A percentile compares a stretch with the other conserved stretches of the same genome.
phyloP scores from a whole-genome alignment of 164 flowering plant species.

The Pachysandra terminalis region DNA sequence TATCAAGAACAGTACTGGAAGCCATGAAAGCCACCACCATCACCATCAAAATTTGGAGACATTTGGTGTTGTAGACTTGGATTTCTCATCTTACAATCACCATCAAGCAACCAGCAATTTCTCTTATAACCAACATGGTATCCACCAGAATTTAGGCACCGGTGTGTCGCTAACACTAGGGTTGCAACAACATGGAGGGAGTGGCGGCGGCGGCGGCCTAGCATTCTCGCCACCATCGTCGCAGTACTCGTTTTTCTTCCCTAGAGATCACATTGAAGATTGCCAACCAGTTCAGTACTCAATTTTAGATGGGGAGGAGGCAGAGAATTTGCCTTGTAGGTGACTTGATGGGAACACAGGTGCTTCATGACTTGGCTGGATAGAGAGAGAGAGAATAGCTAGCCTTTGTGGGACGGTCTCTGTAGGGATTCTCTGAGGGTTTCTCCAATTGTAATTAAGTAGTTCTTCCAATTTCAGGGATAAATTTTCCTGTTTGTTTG shows the following conservation, averaged over 20 bases:
- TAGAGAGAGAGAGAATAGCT: too few relatives aligned
- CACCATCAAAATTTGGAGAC: slow-evolving; percentile 24
- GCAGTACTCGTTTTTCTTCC: slow-evolving; percentile 50
- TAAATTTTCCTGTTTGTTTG: too few relatives aligned
- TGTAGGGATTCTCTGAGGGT: too few relatives aligned
- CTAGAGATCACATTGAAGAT: slow-evolving; percentile 59
- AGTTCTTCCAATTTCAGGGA: too few relatives aligned
- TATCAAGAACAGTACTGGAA: slow-evolving; percentile 6
- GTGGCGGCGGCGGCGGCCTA: slow-evolving; percentile 51
- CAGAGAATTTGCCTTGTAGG: slow-evolving; percentile 66
- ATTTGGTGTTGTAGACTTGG: slow-evolving; percentile 51
- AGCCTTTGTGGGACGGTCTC: too few relatives aligned
- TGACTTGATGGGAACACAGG: slow-evolving; percentile 86
- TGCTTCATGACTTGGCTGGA: slow-evolving; percentile 80
- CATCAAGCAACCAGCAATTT: slow-evolving; percentile 23
- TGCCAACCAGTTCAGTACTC: slow-evolving; percentile 65
- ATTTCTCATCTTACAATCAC: slow-evolving; percentile 63
- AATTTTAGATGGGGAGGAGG: slow-evolving; percentile 60
- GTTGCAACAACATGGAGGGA: slow-evolving; percentile 70
- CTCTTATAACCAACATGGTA: slow-evolving; percentile 19
- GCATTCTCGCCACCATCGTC: slow-evolving; percentile 57
- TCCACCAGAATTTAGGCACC: slow-evolving; percentile 33
- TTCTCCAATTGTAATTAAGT: too few relatives aligned
- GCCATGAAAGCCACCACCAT: slow-evolving; percentile 20
- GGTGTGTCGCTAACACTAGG: slow-evolving; percentile 83